Evolutionary conservation across 192 early-diverging fungal species (phyloP), one percentile per base, ranked within the genome.

Genomic region (Backusella australiensis): DNA sequence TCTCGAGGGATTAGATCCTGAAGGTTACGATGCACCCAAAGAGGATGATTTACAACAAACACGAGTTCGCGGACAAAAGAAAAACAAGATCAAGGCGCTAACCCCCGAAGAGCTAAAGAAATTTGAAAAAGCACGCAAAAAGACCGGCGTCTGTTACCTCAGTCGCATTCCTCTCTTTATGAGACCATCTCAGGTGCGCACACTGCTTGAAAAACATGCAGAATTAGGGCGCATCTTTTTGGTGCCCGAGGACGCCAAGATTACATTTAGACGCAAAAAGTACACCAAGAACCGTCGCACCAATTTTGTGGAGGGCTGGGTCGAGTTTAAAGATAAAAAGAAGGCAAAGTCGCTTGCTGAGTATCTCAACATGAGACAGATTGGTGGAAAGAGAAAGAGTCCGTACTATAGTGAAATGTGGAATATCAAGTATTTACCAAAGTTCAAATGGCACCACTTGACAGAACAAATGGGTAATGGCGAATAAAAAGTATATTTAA

Each of bases 371-470:
- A 90, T 91, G 73, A 89, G 89, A 36, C 86, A 84, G 52, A 94
- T 99, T 83, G 95, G 91, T 7, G 94, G 94, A 34, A 97, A 96
- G 75, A 96, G 95, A 82, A 87, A 92, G 38, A 90, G 86, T 63
- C 88, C 86, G 71, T 96, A 95, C 81, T 93, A 96, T 82, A 96
- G 98, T 78, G 96, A 98, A 70, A 83, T 98, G 78, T 99, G 98
- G 98, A 98, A 94, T 80, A 92, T 99, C 67, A 96, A 96, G 82
- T 99, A 99, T 76, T 82, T 99, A 38, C 93, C 96, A 38, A 91
- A 92, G 68, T 99, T 99, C 86, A 99, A 99, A 79, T 99, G 98
- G 98, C 84, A 92, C 52, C 92, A 99, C 78, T 81, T 99, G 68
- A 95, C 94, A 15, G 98, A 97, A 75, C 95, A 96, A 81, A 90